phyloP scores from a whole-genome alignment of 768 basidiomycete genomes.

The Tremella yokohamensis region DNA sequence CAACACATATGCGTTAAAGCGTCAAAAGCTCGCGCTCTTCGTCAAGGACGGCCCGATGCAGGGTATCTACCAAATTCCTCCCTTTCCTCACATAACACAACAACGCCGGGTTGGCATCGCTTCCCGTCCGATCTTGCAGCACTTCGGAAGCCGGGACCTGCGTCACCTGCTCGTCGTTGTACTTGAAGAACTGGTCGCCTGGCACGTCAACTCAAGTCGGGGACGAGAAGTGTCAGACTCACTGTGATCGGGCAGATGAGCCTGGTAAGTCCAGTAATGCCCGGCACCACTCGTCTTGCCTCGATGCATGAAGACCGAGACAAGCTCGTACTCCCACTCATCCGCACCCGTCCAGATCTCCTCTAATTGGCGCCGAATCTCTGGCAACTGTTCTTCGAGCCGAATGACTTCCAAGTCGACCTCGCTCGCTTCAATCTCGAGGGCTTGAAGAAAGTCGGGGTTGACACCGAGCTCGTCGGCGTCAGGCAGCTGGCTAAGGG shows the following conservation, averaged over 20 bases:
- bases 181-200: slow-evolving; percentile 87
- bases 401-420: slow-evolving; percentile 23
- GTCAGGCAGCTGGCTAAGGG: slow-evolving; percentile 13
- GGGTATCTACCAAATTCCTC: slow-evolving; percentile 31
- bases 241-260: slow-evolving; percentile 70
- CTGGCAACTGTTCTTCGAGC: slow-evolving; percentile 27
- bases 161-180: slow-evolving; percentile 85
- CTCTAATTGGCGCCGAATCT: slow-evolving; percentile 56
- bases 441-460: slow-evolving; percentile 29
- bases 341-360: slow-evolving; percentile 65
- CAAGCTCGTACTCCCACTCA: slow-evolving; percentile 74
- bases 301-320: slow-evolving; percentile 88
- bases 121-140: slow-evolving; percentile 68
- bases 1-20: no score
- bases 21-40: neutral
- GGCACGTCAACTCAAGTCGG: neutral
- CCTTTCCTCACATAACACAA: slow-evolving; percentile 52
- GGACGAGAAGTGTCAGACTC: slow-evolving; percentile 17
- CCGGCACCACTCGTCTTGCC: slow-evolving; percentile 36
- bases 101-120: slow-evolving; percentile 52
- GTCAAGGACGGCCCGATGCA: slow-evolving; percentile 39
- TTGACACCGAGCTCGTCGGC: slow-evolving; percentile 20
- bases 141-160: slow-evolving; percentile 76
- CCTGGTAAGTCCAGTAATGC: slow-evolving; percentile 94
- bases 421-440: slow-evolving; percentile 25